Evolutionary conservation across 2,329 filamentous ascomycete species (phyloP).

Genomic region (Paraphoma chrysanthemicola): DNA sequence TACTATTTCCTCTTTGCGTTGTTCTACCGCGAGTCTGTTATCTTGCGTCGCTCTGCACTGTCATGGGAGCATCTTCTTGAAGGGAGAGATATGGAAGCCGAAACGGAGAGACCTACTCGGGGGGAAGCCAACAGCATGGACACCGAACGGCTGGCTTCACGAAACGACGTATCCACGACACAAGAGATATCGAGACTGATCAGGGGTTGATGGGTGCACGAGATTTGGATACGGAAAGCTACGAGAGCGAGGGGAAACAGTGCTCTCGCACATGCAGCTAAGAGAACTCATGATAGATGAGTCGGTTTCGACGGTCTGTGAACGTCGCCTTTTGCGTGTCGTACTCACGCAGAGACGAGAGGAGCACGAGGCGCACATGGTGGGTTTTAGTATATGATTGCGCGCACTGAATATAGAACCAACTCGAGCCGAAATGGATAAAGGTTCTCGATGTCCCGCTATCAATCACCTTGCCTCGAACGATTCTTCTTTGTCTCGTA

Average conservation of each 20-base stretch:
- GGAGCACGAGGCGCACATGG: background rate
- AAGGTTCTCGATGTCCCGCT: too few species aligned
- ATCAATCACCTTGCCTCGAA: too few species aligned
- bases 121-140: background rate
- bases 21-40: too few species aligned
- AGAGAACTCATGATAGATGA: too few species aligned
- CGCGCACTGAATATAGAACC: background rate
- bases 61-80: background rate
- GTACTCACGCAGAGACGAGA: background rate
- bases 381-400: background rate
- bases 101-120: background rate
- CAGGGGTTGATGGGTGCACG: background rate
- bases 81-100: background rate
- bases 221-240: background rate
- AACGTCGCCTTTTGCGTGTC: too few species aligned
- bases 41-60: background rate
- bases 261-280: background rate
- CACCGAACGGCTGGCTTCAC: background rate
- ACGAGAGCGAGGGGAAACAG: background rate
- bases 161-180: background rate
- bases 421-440: too few species aligned
- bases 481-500: too few species aligned
- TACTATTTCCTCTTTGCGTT: too few species aligned
- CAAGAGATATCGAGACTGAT: background rate
- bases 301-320: too few species aligned